phyloP scores from a whole-genome alignment of 768 basidiomycete genomes.

The Pholiota conissans region DNA sequence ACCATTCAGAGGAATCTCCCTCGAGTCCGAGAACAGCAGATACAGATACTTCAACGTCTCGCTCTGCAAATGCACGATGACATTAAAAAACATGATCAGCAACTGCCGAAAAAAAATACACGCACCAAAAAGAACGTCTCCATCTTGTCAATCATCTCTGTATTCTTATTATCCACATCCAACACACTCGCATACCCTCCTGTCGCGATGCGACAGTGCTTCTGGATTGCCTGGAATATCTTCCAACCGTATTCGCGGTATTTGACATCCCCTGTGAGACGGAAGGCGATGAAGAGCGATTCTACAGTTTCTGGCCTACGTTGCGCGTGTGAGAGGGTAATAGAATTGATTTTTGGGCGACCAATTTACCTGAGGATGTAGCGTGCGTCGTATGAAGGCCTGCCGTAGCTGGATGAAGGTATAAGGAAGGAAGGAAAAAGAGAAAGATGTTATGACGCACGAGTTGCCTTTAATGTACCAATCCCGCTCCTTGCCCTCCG shows the following conservation, averaged over 20 bases:
- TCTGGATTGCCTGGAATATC: conserved; percentile 89
- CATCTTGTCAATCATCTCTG: conserved; percentile 82
- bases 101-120: background rate
- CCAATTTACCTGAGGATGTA: conserved; percentile 95
- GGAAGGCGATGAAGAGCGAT: conserved; percentile 88
- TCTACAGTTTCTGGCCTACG: conserved; percentile 89
- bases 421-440: too few species aligned
- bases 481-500: conserved; percentile 42
- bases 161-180: conserved; percentile 83
- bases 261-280: conserved; percentile 78
- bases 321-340: background rate
- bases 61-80: too few species aligned
- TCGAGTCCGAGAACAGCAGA: conserved; percentile 80
- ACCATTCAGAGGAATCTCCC: conserved; percentile 74
- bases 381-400: conserved; percentile 79
- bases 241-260: conserved; percentile 88
- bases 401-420: too few species aligned
- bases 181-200: conserved; percentile 87
- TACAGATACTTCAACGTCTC: conserved; percentile 94
- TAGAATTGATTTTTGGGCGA: too few species aligned
- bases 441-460: too few species aligned
- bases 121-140: conserved; percentile 92
- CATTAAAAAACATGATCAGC: background rate
- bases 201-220: conserved; percentile 69
- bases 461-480: conserved; percentile 88